Percentiles rank a stretch among this genome's conserved stretches.
These are phyloP conservation scores for Aurifilum marmelostoma DNA, from an alignment of 2,329 filamentous ascomycete species.

Conservation along the genomic window DNA sequence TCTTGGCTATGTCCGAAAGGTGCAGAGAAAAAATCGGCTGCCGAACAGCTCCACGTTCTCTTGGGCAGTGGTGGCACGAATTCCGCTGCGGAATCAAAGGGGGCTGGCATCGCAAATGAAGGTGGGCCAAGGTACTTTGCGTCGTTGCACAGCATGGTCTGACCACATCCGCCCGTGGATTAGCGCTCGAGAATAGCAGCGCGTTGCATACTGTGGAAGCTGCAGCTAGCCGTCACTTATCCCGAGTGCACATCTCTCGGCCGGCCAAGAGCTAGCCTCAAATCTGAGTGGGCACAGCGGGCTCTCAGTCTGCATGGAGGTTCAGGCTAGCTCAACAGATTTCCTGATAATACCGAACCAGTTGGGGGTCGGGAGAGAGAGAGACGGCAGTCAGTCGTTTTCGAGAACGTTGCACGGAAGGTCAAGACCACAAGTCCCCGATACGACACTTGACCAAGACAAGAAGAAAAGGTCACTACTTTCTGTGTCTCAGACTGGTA, in stretches of 20 bases:
- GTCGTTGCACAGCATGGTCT: slow-evolving; percentile 14
- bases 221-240: slow-evolving; percentile 12
- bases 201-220: slow-evolving; percentile 12
- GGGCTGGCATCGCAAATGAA: slow-evolving; percentile 16
- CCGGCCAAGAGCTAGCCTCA: background rate
- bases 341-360: background rate
- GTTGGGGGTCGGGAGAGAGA: background rate
- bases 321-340: background rate
- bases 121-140: slow-evolving; percentile 10
- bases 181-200: slow-evolving; percentile 21
- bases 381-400: background rate
- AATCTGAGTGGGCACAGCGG: background rate
- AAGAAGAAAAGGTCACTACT: background rate
- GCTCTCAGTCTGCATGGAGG: background rate
- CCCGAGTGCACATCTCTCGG: slow-evolving; percentile 16
- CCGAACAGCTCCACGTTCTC: background rate
- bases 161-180: slow-evolving; percentile 8
- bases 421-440: slow-evolving; percentile 3
- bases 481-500: slow-evolving; percentile 2
- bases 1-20: background rate
- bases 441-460: background rate
- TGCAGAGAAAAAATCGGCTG: background rate
- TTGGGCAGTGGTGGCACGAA: background rate
- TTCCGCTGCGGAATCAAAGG: background rate
- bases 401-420: slow-evolving; percentile 1